A percentile compares a stretch with the other conserved stretches of the same genome.
These are phyloP conservation scores for Lactifluus pinguis DNA, from an alignment of 768 basidiomycete genomes.

Conservation along the genomic window DNA sequence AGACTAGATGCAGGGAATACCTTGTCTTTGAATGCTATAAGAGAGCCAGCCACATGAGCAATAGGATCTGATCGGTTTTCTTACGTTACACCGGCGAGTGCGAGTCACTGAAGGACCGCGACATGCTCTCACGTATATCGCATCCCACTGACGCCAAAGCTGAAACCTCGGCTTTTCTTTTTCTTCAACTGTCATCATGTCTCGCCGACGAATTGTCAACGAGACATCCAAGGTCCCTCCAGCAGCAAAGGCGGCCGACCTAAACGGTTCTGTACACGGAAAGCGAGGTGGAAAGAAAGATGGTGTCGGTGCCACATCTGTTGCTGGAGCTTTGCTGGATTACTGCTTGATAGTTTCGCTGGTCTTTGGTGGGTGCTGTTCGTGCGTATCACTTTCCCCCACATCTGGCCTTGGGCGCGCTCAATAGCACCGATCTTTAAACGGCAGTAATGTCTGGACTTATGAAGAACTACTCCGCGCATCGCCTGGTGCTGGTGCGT, in stretches of 20 bases:
- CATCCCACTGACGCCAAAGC: background rate
- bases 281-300: no score
- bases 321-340: conserved; percentile 27
- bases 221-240: background rate
- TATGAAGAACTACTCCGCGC: conserved; percentile 66
- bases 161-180: background rate
- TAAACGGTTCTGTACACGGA: background rate
- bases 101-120: background rate
- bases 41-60: no score
- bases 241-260: background rate
- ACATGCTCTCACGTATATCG: background rate
- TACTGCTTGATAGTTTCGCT: conserved; percentile 42
- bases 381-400: conserved; percentile 38
- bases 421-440: background rate
- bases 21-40: background rate
- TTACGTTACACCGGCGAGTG: background rate
- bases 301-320: background rate
- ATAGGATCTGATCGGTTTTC: no score
- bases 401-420: background rate
- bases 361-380: conserved; percentile 79
- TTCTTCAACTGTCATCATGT: conserved; percentile 8
- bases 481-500: conserved; percentile 57
- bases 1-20: background rate
- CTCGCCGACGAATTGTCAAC: conserved; percentile 8
- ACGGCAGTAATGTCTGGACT: conserved; percentile 60